Conservation (phyloP, 768 basidiomycete genomes). For the Paxillus involutus region DNA sequence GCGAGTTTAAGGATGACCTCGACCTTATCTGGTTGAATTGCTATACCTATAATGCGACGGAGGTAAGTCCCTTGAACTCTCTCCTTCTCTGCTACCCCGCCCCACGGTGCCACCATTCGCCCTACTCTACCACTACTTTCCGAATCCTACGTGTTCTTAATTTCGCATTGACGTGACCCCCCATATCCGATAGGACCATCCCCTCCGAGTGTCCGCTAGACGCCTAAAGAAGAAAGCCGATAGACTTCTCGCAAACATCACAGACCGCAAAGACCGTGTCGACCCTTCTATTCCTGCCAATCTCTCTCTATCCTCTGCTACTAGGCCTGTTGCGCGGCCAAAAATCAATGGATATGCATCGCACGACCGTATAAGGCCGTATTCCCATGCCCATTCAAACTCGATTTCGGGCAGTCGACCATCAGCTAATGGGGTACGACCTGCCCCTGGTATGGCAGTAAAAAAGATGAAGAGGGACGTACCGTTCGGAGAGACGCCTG, state of each 20-base stretch:
- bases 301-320: slow-evolving; percentile 30
- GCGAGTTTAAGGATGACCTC: slow-evolving; percentile 90
- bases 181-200: slow-evolving; percentile 65
- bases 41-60: slow-evolving; percentile 85
- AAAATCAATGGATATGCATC: slow-evolving; percentile 42
- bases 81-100: background rate
- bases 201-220: slow-evolving; percentile 77
- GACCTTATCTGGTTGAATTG: slow-evolving; percentile 98
- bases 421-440: slow-evolving; percentile 20
- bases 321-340: slow-evolving; percentile 37
- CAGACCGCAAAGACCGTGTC: slow-evolving; percentile 80
- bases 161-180: background rate
- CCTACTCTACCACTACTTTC: background rate
- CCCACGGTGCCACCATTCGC: background rate
- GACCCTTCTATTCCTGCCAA: slow-evolving; percentile 65
- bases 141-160: background rate
- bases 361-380: slow-evolving; percentile 20
- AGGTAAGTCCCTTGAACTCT: slow-evolving; percentile 54
- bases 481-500: slow-evolving; percentile 64
- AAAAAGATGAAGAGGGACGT: slow-evolving; percentile 36
- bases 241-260: slow-evolving; percentile 82
- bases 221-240: slow-evolving; percentile 85
- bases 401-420: slow-evolving; percentile 5
- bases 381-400: slow-evolving; percentile 19
- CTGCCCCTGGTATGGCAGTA: slow-evolving; percentile 2